Evolutionary conservation across 202 grass and related monocot species (phyloP).

Genomic region (Panicum virgatum): DNA sequence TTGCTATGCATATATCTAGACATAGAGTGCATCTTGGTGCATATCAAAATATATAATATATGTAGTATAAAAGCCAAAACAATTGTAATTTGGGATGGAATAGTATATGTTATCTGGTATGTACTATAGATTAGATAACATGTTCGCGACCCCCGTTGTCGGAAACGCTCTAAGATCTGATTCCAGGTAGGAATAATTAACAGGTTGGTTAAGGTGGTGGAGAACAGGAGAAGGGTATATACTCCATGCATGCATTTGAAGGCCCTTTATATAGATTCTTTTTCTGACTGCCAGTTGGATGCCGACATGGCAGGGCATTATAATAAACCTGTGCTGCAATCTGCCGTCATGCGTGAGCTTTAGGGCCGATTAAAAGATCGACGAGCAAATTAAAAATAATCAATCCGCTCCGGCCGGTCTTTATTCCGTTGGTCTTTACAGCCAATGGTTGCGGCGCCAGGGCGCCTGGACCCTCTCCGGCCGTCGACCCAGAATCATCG

Average conservation of each 20-base stretch:
- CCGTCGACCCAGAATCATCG: background rate
- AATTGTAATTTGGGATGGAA: no score
- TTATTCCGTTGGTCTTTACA: conserved; percentile 44
- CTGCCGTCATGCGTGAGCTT: background rate
- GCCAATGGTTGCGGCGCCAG: conserved; percentile 1
- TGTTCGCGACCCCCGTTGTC: background rate
- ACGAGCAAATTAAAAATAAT: background rate
- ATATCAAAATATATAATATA: no score
- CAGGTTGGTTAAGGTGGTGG: background rate
- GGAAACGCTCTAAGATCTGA: background rate
- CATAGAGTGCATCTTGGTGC: no score
- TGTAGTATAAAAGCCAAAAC: no score
- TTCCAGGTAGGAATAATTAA: background rate
- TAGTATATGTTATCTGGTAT: no score
- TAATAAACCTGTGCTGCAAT: conserved; percentile 9
- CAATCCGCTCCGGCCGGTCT: background rate
- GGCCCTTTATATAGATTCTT: background rate
- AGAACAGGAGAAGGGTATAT: background rate
- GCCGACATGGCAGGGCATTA: conserved; percentile 10
- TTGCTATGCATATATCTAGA: no score
- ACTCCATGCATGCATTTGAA: background rate
- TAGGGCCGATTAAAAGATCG: background rate
- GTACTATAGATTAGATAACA: no score
- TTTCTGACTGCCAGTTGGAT: conserved; percentile 37
- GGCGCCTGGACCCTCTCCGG: background rate